A percentile compares a stretch with the other conserved stretches of the same genome.
Evolutionary conservation across 169 alveolate species (phyloP).

Genomic region (Cryptosporidium viatorum): DNA sequence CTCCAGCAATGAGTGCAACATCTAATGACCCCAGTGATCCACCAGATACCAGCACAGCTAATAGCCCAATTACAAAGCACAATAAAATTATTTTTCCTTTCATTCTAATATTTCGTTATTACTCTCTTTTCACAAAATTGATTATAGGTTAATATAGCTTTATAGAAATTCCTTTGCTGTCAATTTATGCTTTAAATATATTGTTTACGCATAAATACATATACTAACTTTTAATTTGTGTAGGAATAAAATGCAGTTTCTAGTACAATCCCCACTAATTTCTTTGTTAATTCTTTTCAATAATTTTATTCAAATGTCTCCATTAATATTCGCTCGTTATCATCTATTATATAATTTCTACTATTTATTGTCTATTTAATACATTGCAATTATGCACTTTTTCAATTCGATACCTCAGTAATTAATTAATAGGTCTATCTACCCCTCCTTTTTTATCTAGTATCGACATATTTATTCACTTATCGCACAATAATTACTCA

Average conservation of each 20-base stretch:
- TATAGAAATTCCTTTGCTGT: background rate
- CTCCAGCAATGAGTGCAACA: constrained; percentile 59
- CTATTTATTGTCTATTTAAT: background rate
- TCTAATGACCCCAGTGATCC: constrained; percentile 68
- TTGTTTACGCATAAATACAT: background rate
- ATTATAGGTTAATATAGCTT: background rate
- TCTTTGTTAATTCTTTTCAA: background rate
- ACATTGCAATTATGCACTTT: background rate
- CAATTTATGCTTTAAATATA: background rate
- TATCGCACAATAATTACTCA: background rate
- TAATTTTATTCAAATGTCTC: background rate
- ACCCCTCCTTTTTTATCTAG: background rate
- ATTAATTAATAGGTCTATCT: background rate
- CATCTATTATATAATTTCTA: background rate
- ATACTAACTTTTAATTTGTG: background rate
- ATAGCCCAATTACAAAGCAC: background rate
- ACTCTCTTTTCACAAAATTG: background rate
- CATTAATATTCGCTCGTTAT: constrained; percentile 1
- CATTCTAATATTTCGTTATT: background rate
- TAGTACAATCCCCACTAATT: background rate
- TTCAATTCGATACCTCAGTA: background rate
- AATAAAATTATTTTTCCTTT: constrained; percentile 2
- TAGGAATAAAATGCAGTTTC: background rate
- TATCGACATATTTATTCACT: background rate
- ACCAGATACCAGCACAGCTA: constrained; percentile 18